Evolutionary conservation across 2,329 filamentous ascomycete genomes (phyloP), one percentile per base, ranked within the genome.

Genomic region (Thelonectria blattea): DNA sequence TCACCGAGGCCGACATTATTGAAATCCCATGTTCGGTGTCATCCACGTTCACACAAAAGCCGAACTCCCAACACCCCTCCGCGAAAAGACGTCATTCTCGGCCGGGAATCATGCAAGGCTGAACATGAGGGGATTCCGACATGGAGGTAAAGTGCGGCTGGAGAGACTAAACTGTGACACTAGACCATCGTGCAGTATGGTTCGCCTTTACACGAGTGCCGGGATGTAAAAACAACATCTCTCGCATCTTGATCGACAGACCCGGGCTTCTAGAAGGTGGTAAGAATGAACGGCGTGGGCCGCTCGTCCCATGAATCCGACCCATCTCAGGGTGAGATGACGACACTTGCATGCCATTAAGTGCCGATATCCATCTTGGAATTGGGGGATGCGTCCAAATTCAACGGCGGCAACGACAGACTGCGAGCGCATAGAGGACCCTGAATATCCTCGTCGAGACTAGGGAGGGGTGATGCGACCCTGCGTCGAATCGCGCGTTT

Each of bases 261-360:
- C 48, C 24, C 52, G 34, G 20, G 37, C 45, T 64, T 64, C 62
- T 63, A 58, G 62, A 63, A 65, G 30, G 30, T 18, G 12, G 18
- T 59, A 45, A 46, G 59, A 62, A 64, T 60, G 54, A 22, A 62
- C 45, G 30, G 34, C 34, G 34, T 14, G 15, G 11, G 10, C 17
- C 22, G 22, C 22, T 24, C 22, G 22, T 24, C 22, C 22, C 22
- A 24, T 24, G 22, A 24, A 24, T 24, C 22, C 6, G 22, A 24
- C 22, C 22, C 9, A 18, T 24, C 47, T 20, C 18, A 30, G 55
- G 45, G 61, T 54, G 45, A 51, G 48, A 61, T 62, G 52, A 56
- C 48, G 55, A 54, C 49, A 50, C 27, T 30, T 39, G 61, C 49
- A 39, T 56, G 51, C 45, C 24, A 18, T 37, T 50, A 41, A 43